Evolutionary conservation across 2,329 filamentous ascomycete genomes (phyloP), one percentile per base, ranked within the genome.

Genomic region (Truncatella angustata): DNA sequence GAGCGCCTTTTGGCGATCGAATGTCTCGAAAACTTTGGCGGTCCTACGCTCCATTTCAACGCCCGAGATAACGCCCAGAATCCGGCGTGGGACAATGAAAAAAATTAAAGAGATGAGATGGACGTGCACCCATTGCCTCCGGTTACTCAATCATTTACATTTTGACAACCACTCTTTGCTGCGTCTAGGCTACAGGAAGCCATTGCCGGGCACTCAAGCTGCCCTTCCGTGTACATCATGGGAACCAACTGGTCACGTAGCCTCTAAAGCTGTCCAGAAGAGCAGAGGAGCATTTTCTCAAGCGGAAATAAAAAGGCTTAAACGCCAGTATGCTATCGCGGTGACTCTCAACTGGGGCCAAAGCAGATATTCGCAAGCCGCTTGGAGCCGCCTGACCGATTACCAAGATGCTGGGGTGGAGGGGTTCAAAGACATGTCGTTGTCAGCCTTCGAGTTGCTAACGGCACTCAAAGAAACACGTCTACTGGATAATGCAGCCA

Each of bases 121-220:
- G 55, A 49, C 51, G 3, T 57, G 55, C 14, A 36, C 49, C 4
- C 39, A 47, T 26, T 57, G 55, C 39, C 16, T 56, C 10, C 54
- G 51, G 48, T 23, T 57, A 4, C 51, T 56, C n/a, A 34, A n/a
- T 5, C 54, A 54, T 44, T 18, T 32, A 7, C 16, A 21, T 3
- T 57, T 57, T 24, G 55, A 57, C 6, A 56, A 57, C 23, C 54
- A 56, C 26, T 55, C 53, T 6, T 48, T 57, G 7, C 21, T 57
- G 26, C 44, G 54, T 14, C 49, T 56, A 3, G 48, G 28, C 3
- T 56, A 54, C 24, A 52, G 55, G 45, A 57, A 57, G 24, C 54
- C 54, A 9, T 12, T 16, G 3, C 44, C 44, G 10, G 44, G 35
- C 5, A 49, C 50, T 4, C 32, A 50, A 2, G 51, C 50, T 11